These are phyloP conservation scores for Zea luxurians DNA, from an alignment of 176 grass and related monocot genomes.

Conservation along the genomic window DNA sequence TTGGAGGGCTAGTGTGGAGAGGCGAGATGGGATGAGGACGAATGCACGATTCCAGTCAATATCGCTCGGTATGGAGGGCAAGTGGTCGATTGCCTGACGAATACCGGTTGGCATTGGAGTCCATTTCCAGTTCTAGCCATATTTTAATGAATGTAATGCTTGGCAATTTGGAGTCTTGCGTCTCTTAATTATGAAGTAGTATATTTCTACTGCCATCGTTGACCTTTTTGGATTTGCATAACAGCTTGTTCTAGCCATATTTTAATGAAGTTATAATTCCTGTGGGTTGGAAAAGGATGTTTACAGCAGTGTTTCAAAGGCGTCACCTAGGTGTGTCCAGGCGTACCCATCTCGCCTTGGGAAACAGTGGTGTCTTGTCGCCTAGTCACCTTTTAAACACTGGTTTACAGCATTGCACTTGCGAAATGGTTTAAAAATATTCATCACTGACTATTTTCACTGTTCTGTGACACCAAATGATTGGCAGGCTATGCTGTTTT, in stretches of 20 bases:
- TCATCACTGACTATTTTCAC: conserved; percentile 7
- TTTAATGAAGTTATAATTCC: neutral
- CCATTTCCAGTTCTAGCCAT: too few species aligned
- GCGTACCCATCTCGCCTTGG: too few species aligned
- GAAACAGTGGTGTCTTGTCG: too few species aligned
- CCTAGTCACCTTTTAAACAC: too few species aligned
- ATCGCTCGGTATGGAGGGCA: too few species aligned
- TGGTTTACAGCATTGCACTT: neutral
- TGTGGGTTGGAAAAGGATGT: neutral
- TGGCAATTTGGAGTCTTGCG: neutral
- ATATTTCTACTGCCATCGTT: neutral
- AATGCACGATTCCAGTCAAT: too few species aligned
- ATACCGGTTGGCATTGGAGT: too few species aligned
- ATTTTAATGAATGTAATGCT: neutral
- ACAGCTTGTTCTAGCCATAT: neutral
- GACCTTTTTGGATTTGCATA: neutral
- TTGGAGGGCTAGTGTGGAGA: too few species aligned
- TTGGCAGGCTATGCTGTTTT: conserved; percentile 77
- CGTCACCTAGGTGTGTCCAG: too few species aligned
- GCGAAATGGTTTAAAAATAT: neutral
- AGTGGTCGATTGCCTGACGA: too few species aligned
- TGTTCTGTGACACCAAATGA: conserved; percentile 29
- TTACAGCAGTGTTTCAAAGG: neutral
- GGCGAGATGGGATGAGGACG: too few species aligned
- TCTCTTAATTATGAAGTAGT: neutral